A percentile compares a stretch with the other conserved stretches of the same genome.
Conservation (phyloP, 2,329 filamentous ascomycete genomes). For the Hirsutella rhossiliensis region DNA sequence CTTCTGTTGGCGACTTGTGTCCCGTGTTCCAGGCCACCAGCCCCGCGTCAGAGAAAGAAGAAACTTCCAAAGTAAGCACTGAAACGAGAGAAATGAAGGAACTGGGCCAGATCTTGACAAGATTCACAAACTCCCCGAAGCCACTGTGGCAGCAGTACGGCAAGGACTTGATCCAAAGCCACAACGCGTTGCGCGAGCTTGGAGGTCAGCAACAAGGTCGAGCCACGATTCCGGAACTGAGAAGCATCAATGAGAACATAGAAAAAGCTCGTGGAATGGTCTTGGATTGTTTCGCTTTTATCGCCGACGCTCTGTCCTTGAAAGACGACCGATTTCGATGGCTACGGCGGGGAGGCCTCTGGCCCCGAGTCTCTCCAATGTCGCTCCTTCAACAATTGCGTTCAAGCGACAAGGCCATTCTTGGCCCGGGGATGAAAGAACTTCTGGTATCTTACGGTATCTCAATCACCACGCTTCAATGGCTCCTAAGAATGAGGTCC, state of each 20-base stretch:
- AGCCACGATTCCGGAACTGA: not conserved
- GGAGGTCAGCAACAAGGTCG: not conserved
- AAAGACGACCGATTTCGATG: slow-evolving; percentile 13
- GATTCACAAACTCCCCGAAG: slow-evolving; percentile 2
- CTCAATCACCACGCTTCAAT: slow-evolving; percentile 30
- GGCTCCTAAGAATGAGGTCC: slow-evolving; percentile 24
- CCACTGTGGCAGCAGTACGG: slow-evolving; percentile 7
- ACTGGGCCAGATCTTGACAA: not conserved
- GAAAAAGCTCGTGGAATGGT: not conserved
- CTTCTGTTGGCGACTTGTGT: not conserved
- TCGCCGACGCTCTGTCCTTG: not conserved
- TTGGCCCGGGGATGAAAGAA: slow-evolving; percentile 24
- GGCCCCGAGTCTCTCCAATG: slow-evolving; percentile 30
- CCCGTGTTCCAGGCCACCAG: not conserved
- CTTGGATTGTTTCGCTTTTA: not conserved
- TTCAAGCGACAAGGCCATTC: slow-evolving; percentile 4
- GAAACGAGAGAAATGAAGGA: not conserved
- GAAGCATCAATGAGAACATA: not conserved
- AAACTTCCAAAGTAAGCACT: not conserved
- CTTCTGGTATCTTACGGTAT: slow-evolving; percentile 30
- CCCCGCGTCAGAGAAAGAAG: not conserved
- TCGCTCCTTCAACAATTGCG: slow-evolving; percentile 36
- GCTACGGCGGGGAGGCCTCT: slow-evolving; percentile 28
- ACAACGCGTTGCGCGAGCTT: not conserved
- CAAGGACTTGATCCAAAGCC: slow-evolving; percentile 6